Conservation (phyloP, 495 filamentous ascomycete genomes). For the Chaetomium fimeti region DNA sequence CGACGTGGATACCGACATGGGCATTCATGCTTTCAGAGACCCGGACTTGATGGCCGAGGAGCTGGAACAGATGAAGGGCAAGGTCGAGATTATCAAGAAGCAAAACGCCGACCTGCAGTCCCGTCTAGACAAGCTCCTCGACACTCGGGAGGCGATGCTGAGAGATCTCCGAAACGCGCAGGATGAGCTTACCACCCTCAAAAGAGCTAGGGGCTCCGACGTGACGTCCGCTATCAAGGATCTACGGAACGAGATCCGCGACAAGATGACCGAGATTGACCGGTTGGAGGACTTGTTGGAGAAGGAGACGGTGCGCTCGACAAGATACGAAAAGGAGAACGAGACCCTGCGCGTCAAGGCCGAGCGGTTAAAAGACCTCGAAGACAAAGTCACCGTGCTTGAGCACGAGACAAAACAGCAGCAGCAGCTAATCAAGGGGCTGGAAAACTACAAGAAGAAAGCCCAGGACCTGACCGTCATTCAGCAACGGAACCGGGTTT, state of each 20-base stretch:
- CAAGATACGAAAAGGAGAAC: slow-evolving; percentile 45
- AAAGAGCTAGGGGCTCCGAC: slow-evolving; percentile 33
- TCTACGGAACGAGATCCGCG: slow-evolving; percentile 44
- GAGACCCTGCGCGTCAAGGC: slow-evolving; percentile 45
- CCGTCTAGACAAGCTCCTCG: slow-evolving; percentile 37
- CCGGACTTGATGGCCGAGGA: slow-evolving; percentile 39
- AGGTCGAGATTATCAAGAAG: slow-evolving; percentile 32
- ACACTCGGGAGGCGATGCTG: slow-evolving; percentile 33
- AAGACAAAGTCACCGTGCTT: slow-evolving; percentile 62
- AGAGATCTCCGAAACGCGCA: slow-evolving; percentile 31
- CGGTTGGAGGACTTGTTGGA: slow-evolving; percentile 41
- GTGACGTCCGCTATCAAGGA: slow-evolving; percentile 34
- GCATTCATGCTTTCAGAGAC: slow-evolving; percentile 29
- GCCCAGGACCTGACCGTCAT: slow-evolving; percentile 56
- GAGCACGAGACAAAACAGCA: slow-evolving; percentile 71
- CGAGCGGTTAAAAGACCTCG: slow-evolving; percentile 44
- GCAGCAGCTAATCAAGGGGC: slow-evolving; percentile 73
- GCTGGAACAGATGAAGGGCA: slow-evolving; percentile 33
- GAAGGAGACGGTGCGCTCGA: slow-evolving; percentile 34
- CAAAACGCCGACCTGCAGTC: slow-evolving; percentile 38
- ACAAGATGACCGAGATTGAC: slow-evolving; percentile 40
- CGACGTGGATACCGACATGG: slow-evolving; percentile 16
- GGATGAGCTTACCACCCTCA: slow-evolving; percentile 35
- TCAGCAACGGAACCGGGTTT: slow-evolving; percentile 50
- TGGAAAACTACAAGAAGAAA: slow-evolving; percentile 73